Evolutionary conservation across 2,329 filamentous ascomycete species (phyloP).

Genomic region (Rutstroemia sp.): DNA sequence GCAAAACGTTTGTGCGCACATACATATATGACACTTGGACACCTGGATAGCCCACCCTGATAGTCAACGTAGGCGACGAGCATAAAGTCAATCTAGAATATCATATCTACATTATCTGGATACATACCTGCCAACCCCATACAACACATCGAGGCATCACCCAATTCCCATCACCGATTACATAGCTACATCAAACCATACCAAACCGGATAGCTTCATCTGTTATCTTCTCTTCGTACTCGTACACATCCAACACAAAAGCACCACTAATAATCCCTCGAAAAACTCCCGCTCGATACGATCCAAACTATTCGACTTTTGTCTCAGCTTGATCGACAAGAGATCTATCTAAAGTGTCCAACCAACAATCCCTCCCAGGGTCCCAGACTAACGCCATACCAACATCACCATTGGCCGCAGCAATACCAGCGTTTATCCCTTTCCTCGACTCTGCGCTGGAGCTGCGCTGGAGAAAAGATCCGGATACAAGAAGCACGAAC

Average conservation of each 20-base stretch:
- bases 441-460: too few species aligned
- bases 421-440: too few species aligned
- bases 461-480: too few species aligned
- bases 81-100: background rate
- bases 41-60: too few species aligned
- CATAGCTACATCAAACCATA: background rate
- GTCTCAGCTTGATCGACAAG: background rate
- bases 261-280: too few species aligned
- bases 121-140: background rate
- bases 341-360: background rate
- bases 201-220: too few species aligned
- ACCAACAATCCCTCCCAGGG: background rate
- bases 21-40: too few species aligned
- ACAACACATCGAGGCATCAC: background rate
- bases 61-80: background rate
- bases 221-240: too few species aligned
- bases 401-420: background rate
- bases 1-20: slow-evolving; percentile 1
- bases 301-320: background rate
- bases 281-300: background rate
- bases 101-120: background rate
- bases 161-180: background rate
- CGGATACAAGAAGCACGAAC: background rate
- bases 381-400: background rate
- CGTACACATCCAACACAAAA: background rate